phyloP scores from a whole-genome alignment of 306 rosid genomes.

The Acacia confusa region DNA sequence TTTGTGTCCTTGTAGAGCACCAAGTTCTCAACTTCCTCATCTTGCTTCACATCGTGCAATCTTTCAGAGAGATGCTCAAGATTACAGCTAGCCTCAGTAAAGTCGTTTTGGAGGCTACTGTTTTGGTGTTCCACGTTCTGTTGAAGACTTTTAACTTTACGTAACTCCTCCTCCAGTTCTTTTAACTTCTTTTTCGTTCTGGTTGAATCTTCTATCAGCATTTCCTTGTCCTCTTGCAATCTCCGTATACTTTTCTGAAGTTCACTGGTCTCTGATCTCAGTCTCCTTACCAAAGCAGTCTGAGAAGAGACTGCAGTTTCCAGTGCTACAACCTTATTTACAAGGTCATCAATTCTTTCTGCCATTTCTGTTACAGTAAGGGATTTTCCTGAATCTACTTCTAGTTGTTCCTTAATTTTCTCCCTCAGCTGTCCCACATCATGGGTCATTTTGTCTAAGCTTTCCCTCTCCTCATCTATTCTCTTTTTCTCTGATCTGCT shows the following conservation, averaged over 20 bases:
- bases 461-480: slow-evolving; percentile 37
- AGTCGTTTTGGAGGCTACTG: slow-evolving; percentile 54
- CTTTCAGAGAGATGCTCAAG: slow-evolving; percentile 65
- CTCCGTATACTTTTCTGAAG: slow-evolving; percentile 53
- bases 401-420: slow-evolving; percentile 44
- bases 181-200: slow-evolving; percentile 50
- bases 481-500: slow-evolving; percentile 21
- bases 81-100: slow-evolving; percentile 63
- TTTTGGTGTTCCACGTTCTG: slow-evolving; percentile 45
- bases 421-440: slow-evolving; percentile 32
- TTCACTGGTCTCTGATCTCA: slow-evolving; percentile 64
- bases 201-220: slow-evolving; percentile 54
- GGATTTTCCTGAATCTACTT: slow-evolving; percentile 38
- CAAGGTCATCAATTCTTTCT: slow-evolving; percentile 81
- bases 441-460: slow-evolving; percentile 30
- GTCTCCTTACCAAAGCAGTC: slow-evolving; percentile 48
- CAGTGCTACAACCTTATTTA: slow-evolving; percentile 63
- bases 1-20: slow-evolving; percentile 39
- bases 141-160: slow-evolving; percentile 51
- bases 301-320: slow-evolving; percentile 72
- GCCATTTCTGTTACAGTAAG: slow-evolving; percentile 74
- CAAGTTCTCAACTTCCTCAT: slow-evolving; percentile 41
- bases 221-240: slow-evolving; percentile 74
- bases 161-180: slow-evolving; percentile 70
- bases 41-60: slow-evolving; percentile 54